A percentile compares a stretch with the other conserved stretches of the same genome.
These are phyloP conservation scores for Cryphonectria naterciae DNA, from an alignment of 2,329 filamentous ascomycete genomes.

Conservation along the genomic window DNA sequence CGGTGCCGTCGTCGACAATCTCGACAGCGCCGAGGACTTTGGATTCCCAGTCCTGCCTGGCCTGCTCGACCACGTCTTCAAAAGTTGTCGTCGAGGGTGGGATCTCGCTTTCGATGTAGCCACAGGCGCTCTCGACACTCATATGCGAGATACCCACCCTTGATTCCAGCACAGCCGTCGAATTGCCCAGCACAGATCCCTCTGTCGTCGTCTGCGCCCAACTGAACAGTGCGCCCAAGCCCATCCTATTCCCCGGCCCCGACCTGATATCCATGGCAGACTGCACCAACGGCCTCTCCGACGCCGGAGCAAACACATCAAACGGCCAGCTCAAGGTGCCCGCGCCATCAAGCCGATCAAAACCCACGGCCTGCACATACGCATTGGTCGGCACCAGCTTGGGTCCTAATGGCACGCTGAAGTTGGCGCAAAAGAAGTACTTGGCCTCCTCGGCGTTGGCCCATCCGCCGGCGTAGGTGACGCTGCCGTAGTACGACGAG, in stretches of 20 bases:
- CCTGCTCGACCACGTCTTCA: conserved; percentile 20
- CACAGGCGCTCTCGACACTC: conserved; percentile 15
- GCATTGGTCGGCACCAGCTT: conserved; percentile 10
- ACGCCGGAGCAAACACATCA: conserved; percentile 5
- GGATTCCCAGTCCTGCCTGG: conserved; percentile 17
- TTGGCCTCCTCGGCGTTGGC: conserved; percentile 14
- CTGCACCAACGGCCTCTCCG: conserved; percentile 1
- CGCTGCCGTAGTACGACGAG: conserved; percentile 19
- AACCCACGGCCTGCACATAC: conserved; percentile 13
- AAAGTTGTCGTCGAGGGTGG: conserved; percentile 10
- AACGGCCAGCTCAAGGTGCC: conserved; percentile 21
- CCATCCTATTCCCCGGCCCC: conserved; percentile 21
- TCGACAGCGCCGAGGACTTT: conserved; percentile 21
- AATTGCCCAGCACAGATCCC: neutral
- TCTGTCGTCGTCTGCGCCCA: conserved; percentile 2
- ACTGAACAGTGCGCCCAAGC: conserved; percentile 19
- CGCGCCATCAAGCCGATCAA: conserved; percentile 16
- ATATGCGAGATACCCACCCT: conserved; percentile 18
- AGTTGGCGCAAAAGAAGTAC: conserved; percentile 21
- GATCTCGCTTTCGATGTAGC: conserved; percentile 14
- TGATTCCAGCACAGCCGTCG: conserved; percentile 16
- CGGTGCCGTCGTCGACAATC: conserved; percentile 12
- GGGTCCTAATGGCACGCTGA: conserved; percentile 7
- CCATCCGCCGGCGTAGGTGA: conserved; percentile 18
- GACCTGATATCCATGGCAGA: conserved; percentile 15